phyloP scores from a whole-genome alignment of 495 filamentous ascomycete species.

The Lasiosphaeria ovina region DNA sequence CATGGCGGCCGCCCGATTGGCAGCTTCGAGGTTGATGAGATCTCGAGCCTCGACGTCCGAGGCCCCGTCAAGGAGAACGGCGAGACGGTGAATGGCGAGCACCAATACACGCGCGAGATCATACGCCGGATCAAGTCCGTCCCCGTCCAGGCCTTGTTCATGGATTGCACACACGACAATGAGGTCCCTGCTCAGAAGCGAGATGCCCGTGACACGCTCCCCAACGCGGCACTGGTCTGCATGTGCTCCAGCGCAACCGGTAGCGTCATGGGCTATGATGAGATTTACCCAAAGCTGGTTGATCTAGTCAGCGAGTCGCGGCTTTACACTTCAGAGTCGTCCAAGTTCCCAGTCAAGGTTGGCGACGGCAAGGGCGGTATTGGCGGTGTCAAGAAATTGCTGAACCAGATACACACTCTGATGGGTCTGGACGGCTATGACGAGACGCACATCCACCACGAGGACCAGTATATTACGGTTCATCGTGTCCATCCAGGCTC shows the following conservation, averaged over 20 bases:
- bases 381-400: conserved; percentile 80
- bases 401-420: conserved; percentile 86
- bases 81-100: conserved; percentile 9
- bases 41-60: conserved; percentile 38
- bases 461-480: conserved; percentile 92
- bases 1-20: conserved; percentile 94
- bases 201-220: conserved; percentile 88
- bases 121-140: conserved; percentile 73
- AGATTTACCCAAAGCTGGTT: conserved; percentile 87
- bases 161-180: conserved; percentile 99
- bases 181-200: conserved; percentile 94
- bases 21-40: conserved; percentile 83
- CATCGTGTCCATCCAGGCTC: conserved; percentile 90
- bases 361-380: conserved; percentile 74
- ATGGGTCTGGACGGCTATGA: conserved; percentile 95
- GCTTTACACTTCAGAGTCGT: conserved; percentile 71
- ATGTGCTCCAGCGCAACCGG: conserved; percentile 95
- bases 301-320: conserved; percentile 88
- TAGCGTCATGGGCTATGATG: conserved; percentile 98
- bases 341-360: conserved; percentile 55
- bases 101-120: conserved; percentile 47
- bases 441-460: conserved; percentile 95
- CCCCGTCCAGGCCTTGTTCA: conserved; percentile 90
- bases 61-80: conserved; percentile 28
- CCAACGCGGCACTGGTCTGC: conserved; percentile 89